Percentiles rank a stretch among this genome's conserved stretches.
Evolutionary conservation across 176 grass and related monocot species (phyloP).

Genomic region (Oryza longistaminata): DNA sequence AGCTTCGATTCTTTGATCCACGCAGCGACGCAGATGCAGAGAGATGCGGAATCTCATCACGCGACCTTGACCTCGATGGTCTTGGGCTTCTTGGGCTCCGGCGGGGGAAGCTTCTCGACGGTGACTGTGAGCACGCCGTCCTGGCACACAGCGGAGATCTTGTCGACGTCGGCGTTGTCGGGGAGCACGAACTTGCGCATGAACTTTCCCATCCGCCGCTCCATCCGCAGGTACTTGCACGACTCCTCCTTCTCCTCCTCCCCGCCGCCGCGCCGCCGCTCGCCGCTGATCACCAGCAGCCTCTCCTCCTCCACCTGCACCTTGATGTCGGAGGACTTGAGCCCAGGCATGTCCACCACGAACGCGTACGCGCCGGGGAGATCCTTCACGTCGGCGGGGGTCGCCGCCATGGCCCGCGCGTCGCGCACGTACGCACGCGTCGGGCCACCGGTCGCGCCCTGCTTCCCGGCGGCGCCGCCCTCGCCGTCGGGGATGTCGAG

Average conservation of each 20-base stretch:
- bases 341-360: conserved; percentile 84
- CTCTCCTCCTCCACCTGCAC: conserved; percentile 80
- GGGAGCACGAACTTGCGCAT: conserved; percentile 81
- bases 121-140: conserved; percentile 71
- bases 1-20: background rate
- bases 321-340: conserved; percentile 70
- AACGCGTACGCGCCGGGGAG: conserved; percentile 57
- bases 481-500: conserved; percentile 63
- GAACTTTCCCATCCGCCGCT: conserved; percentile 79
- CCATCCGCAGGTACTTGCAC: conserved; percentile 70
- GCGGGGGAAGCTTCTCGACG: conserved; percentile 68
- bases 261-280: conserved; percentile 57
- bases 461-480: conserved; percentile 31
- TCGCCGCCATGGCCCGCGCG: conserved; percentile 76
- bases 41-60: conserved; percentile 10
- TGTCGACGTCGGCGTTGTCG: conserved; percentile 62
- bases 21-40: background rate
- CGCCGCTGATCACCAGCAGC: conserved; percentile 74
- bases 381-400: conserved; percentile 84
- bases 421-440: conserved; percentile 74
- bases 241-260: conserved; percentile 74
- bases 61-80: conserved; percentile 75
- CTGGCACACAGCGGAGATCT: conserved; percentile 57
- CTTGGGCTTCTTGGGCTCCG: conserved; percentile 87
- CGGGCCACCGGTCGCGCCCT: background rate